Evolutionary conservation across 1,284 basidiomycete species (phyloP), one percentile per base, ranked within the genome.

Genomic region (Rhodotorula sp.): DNA sequence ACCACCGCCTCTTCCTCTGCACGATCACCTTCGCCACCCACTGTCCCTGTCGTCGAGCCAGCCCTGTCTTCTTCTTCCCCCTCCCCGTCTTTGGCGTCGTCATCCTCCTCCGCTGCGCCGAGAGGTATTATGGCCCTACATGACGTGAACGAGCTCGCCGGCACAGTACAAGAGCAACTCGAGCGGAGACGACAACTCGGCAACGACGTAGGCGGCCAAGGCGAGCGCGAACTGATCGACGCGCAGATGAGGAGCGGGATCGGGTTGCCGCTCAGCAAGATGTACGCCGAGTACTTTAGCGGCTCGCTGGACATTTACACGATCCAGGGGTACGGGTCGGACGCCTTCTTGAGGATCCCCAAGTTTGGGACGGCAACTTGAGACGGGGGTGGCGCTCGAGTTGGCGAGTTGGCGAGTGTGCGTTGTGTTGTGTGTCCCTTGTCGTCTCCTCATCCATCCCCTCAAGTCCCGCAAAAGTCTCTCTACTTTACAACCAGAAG

Each of bases 261-360:
- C 50, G 77, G 77, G 1, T 61, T 78, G 23, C 75, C 75, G 7
- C 54, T 78, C 31, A 72, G 72, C n/a, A 70, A 68, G 69, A 75
- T 78, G 68, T 77, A 72, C 57, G 77, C 76, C 6, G 77, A 76
- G 71, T 76, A 77, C 60, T 77, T 77, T 48, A 64, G 49, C 18
- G 77, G 77, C 2, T 67, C 67, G 5, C 59, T 78, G 26, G 65
- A 71, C 59, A 67, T 78, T 28, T 70, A 67, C 34, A 77, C 76
- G 43, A 34, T 76, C 8, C 67, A 72, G 60, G 77, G 76, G 15
- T 60, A 61, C 12, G 77, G 77, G 21, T 71, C 72, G 26, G 77
- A 78, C 62, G 72, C 70, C 18, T 66, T 74, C 52, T 50, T 78
- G 43, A 68, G 61, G 10, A 66, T 78, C 21, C 69, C 70, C 0